Evolutionary conservation across 2,329 filamentous ascomycete species (phyloP).

Genomic region (Dendryphion nanum): DNA sequence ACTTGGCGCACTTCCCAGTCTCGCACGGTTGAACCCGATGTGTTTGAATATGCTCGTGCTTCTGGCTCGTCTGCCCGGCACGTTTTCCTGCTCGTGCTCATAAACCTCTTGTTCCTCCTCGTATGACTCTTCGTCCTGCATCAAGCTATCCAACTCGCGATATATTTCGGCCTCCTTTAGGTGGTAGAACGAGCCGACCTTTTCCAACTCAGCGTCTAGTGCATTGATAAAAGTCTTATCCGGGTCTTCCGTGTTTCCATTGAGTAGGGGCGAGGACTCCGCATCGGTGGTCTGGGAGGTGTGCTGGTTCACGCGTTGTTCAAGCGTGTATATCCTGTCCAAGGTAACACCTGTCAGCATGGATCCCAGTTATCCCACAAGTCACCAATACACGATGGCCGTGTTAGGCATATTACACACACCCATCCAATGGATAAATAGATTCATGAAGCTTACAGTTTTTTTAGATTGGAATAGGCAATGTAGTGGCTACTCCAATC

Average conservation of each 20-base stretch:
- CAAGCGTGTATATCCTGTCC: constrained; percentile 84
- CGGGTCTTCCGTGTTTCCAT: constrained; percentile 62
- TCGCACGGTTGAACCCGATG: constrained; percentile 48
- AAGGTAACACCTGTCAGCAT: constrained; percentile 21
- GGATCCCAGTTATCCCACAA: not conserved
- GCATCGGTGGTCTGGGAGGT: constrained; percentile 60
- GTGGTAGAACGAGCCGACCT: constrained; percentile 87
- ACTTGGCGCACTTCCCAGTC: constrained; percentile 38
- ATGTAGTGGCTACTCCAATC: constrained; percentile 99
- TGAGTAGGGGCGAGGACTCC: constrained; percentile 82
- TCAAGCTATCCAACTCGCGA: constrained; percentile 74
- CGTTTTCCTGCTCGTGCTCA: constrained; percentile 36
- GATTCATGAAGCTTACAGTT: constrained; percentile 66
- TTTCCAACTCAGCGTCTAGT: constrained; percentile 86
- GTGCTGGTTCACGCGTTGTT: constrained; percentile 73
- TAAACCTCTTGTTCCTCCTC: constrained; percentile 54
- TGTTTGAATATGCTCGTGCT: constrained; percentile 55
- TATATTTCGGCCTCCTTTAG: constrained; percentile 86
- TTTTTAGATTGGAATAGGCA: constrained; percentile 97
- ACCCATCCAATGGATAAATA: no score
- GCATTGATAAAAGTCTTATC: constrained; percentile 79
- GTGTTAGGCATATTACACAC: no score
- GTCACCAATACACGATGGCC: no score
- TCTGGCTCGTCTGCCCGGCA: constrained; percentile 41
- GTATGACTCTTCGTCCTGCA: constrained; percentile 70